Evolutionary conservation across 441 rosid genomes (phyloP).

Genomic region (Bruguiera hainesii): DNA sequence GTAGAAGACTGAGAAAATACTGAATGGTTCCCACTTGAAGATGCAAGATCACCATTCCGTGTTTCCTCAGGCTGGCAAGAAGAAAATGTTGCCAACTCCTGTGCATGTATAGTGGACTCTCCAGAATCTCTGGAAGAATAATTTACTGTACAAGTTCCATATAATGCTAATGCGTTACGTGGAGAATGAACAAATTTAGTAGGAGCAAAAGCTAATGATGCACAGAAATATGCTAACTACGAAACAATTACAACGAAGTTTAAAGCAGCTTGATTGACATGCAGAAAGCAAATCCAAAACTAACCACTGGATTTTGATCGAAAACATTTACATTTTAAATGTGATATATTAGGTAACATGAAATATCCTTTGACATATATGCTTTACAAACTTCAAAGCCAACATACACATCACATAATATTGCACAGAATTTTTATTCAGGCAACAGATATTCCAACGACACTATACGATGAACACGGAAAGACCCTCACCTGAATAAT

Average conservation of each 20-base stretch:
- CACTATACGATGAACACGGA: neutral
- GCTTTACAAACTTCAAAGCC: too few species aligned
- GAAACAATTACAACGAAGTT: too few species aligned
- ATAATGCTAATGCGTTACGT: neutral
- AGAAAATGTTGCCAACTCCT: constrained; percentile 50
- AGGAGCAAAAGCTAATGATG: too few species aligned
- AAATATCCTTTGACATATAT: too few species aligned
- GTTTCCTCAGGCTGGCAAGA: constrained; percentile 33
- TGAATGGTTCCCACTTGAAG: constrained; percentile 38
- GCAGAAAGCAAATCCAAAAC: too few species aligned
- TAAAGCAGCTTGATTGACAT: too few species aligned
- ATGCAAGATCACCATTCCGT: constrained; percentile 31
- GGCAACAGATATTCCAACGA: neutral
- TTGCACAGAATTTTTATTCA: too few species aligned
- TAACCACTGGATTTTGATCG: too few species aligned
- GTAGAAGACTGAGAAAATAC: constrained; percentile 47
- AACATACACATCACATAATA: too few species aligned
- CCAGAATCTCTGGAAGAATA: constrained; percentile 44
- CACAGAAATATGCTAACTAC: too few species aligned
- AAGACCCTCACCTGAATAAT: constrained; percentile 54
- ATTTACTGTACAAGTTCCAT: constrained; percentile 44
- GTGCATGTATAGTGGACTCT: constrained; percentile 35
- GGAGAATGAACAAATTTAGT: neutral
- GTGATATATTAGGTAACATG: too few species aligned
- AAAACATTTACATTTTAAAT: too few species aligned